Base-by-base conservation (phyloP, 208 protist genomes). In the Wallacemonas collosoma region DNA sequence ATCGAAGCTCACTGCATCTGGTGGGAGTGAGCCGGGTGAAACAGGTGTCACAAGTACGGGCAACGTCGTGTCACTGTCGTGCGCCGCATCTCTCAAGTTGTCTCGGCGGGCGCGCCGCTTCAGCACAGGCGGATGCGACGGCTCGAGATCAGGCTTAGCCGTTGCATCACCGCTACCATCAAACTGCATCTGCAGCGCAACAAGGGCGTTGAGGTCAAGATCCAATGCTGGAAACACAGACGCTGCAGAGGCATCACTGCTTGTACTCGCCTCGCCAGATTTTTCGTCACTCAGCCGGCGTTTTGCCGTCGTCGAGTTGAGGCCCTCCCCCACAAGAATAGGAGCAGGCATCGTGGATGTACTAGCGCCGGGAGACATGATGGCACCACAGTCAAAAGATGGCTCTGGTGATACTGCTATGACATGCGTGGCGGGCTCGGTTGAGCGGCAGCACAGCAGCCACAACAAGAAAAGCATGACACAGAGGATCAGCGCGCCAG, bases 401-500 rank as follows among this genome's bases (percentile, higher is more conserved):
- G 26, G 26, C 26, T 26, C 26, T 26, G 26, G 26, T 26, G 26
- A 26, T 26, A 26, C 26, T n/a, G n/a, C n/a, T n/a, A 63, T 63
- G 57, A 63, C 57, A 15, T 63, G 44, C 26, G 57, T 63, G 9
- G n/a, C 36, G 6, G 57, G 36, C 38, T 39, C 39, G 4, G n/a
- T 26, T 3, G n/a, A 8, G 36, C 57, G 57, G 36, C 57, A 63
- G 39, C 57, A 63, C 36, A 63, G 7, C 12, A 44, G n/a, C 17
- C 57, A 63, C 57, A 44, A 2, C 6, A 63, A 63, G 57, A 45
- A 63, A 3, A 63, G 57, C 26, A 38, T 15, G 57, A 44, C n/a
- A 63, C 36, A n/a, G 8, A 63, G 9, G 17, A 57, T 57, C 7
- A 57, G 15, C 53, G 17, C 53, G 17, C 7, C 53, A 6, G 15